These are phyloP conservation scores for Ceratobasidium sp. DNA, from an alignment of 1,284 basidiomycete species.

Conservation along the genomic window DNA sequence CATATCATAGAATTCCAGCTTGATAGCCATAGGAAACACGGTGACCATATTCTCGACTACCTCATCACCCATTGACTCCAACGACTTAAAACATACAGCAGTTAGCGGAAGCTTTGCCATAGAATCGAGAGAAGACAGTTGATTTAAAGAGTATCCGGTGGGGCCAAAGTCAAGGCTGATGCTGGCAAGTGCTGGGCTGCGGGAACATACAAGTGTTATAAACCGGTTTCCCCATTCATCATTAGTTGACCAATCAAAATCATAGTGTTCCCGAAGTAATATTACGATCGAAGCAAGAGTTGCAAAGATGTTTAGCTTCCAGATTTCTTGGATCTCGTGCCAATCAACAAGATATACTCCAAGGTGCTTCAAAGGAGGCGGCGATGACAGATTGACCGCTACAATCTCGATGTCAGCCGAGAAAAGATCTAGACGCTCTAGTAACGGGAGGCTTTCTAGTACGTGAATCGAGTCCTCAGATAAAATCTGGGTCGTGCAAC, in stretches of 20 bases:
- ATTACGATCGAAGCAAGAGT: background rate
- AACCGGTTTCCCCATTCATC: background rate
- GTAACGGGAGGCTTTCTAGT: background rate
- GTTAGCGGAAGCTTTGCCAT: background rate
- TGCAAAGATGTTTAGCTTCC: background rate
- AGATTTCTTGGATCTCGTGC: background rate
- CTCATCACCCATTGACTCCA: background rate
- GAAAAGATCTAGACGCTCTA: slow-evolving; percentile 13
- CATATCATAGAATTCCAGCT: background rate
- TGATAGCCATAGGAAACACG: slow-evolving; percentile 4
- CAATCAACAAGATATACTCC: background rate
- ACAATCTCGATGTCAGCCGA: background rate
- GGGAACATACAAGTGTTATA: background rate
- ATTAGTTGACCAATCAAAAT: background rate
- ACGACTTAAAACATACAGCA: background rate
- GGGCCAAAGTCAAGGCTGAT: slow-evolving; percentile 3
- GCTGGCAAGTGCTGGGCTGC: background rate
- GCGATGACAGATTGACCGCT: background rate
- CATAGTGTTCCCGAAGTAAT: background rate
- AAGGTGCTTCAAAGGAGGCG: background rate
- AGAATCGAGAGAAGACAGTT: background rate
- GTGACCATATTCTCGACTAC: background rate
- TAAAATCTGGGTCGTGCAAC: slow-evolving; percentile 17
- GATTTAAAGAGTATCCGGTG: background rate
- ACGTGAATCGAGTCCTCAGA: background rate